phyloP scores from a whole-genome alignment of 345 rosid genomes.

The Eucalyptus guilfoylei region DNA sequence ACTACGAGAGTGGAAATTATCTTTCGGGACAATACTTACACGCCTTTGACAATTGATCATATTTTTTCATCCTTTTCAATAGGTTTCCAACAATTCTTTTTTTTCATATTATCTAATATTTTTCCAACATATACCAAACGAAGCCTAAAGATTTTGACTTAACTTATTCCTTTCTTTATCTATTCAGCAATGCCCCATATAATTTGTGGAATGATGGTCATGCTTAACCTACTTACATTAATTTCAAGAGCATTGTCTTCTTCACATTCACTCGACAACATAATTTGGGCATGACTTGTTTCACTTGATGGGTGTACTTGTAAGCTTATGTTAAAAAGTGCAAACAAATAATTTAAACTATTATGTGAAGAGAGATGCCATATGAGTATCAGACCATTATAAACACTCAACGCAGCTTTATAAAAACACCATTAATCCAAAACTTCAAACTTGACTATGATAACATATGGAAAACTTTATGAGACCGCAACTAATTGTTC shows the following conservation, averaged over 20 bases:
- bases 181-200: not conserved
- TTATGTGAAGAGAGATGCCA: not conserved
- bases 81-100: not conserved
- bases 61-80: too few species aligned
- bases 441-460: not conserved
- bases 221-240: not conserved
- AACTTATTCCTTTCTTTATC: not conserved
- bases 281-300: not conserved
- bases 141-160: not conserved
- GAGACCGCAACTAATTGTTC: not conserved
- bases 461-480: not conserved
- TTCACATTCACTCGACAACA: not conserved
- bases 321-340: not conserved
- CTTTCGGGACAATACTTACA: too few species aligned
- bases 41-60: too few species aligned
- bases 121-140: not conserved
- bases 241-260: not conserved
- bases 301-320: not conserved
- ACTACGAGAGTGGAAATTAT: too few species aligned
- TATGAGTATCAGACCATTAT: not conserved
- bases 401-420: not conserved
- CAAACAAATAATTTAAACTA: not conserved
- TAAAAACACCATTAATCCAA: not conserved
- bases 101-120: not conserved
- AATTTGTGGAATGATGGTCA: not conserved